These are phyloP conservation scores for Colletotrichum scovillei DNA, from an alignment of 2,329 filamentous ascomycete species.

Conservation along the genomic window DNA sequence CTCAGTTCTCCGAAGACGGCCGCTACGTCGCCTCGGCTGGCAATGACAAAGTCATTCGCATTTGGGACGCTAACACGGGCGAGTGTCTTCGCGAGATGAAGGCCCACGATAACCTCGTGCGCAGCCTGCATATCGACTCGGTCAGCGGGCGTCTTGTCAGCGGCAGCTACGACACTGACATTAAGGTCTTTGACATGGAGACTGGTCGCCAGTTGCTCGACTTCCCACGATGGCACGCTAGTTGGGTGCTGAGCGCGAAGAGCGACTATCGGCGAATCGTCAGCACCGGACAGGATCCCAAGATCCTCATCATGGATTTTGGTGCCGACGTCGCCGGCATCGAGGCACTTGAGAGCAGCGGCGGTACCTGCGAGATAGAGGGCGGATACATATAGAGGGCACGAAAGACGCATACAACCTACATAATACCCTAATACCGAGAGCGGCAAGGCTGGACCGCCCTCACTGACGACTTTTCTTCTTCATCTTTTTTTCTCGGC, in stretches of 20 bases:
- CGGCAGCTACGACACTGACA: slow-evolving; percentile 93
- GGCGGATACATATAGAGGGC: slow-evolving; percentile 47
- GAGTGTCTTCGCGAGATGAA: slow-evolving; percentile 83
- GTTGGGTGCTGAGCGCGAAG: slow-evolving; percentile 97
- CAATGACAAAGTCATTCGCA: slow-evolving; percentile 94
- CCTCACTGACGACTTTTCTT: slow-evolving; percentile 24
- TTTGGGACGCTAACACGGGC: slow-evolving; percentile 94
- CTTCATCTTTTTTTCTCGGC: neutral
- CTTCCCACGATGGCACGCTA: slow-evolving; percentile 94
- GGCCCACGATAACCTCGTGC: slow-evolving; percentile 87
- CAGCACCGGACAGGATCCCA: slow-evolving; percentile 92
- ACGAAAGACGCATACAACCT: slow-evolving; percentile 2
- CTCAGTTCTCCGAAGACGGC: slow-evolving; percentile 96
- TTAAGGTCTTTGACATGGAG: slow-evolving; percentile 92
- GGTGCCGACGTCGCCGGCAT: slow-evolving; percentile 71
- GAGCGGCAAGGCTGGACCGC: slow-evolving; percentile 34
- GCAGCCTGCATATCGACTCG: slow-evolving; percentile 90
- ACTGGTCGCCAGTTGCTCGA: slow-evolving; percentile 82
- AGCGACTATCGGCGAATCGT: slow-evolving; percentile 95
- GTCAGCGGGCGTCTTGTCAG: slow-evolving; percentile 88
- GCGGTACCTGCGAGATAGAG: slow-evolving; percentile 35
- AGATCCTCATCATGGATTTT: slow-evolving; percentile 95
- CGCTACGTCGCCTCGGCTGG: slow-evolving; percentile 92
- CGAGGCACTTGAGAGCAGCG: slow-evolving; percentile 67
- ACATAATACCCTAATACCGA: slow-evolving; percentile 32